Base-by-base conservation (phyloP, 768 basidiomycete species). In the Gautieria morchelliformis region DNA sequence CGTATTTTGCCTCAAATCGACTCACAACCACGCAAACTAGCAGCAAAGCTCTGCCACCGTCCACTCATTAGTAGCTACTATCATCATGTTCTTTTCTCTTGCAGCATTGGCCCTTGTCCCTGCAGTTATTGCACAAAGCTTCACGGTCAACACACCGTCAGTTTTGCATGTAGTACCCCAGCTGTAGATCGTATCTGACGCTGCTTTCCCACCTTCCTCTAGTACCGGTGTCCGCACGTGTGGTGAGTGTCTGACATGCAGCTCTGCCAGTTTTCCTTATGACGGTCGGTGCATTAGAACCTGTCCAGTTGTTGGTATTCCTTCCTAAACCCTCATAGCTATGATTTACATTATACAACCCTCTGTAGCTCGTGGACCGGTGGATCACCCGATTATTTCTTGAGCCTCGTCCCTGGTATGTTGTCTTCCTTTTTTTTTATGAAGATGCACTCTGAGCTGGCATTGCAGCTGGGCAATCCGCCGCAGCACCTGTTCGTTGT, bases 61-160 rank as follows among this genome's bases (percentile, higher is more conserved):
- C 22, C 48, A 49, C 48, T 49, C 48, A 7, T 49, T 49, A 46
- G 45, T 27, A 46, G 12, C 35, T 37, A 44, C 48, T 27, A 19
- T 30, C 48, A 49, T 15, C 24, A 30, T 49, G 11, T 30, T 52
- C 6, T 32, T 53, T 39, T 20, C 37, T 53, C 19, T 19, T 41
- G 58, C 37, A 11, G 45, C 65, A 41, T 47, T 67, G 30, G 68
- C 70, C 40, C 56, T 75, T 46, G 60, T 68, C 32, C 67, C 72
- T 42, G 75, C 68, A 67, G 77, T 63, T 51, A 52, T 71, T 61
- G 78, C 61, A 51, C 64, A 84, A 64, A 81, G 75, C n/a, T 46
- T 57, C 7, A 37, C n/a, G 42, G 71, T 89, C 65, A 81, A 88
- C 68, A 84, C 85, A 1, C 81, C 85, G 86, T 87, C 65, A 61